Percentiles rank a stretch among this genome's conserved stretches.
These are phyloP conservation scores for Zygotorulaspora sp. DNA, from an alignment of 805 yeast genomes.

Conservation along the genomic window DNA sequence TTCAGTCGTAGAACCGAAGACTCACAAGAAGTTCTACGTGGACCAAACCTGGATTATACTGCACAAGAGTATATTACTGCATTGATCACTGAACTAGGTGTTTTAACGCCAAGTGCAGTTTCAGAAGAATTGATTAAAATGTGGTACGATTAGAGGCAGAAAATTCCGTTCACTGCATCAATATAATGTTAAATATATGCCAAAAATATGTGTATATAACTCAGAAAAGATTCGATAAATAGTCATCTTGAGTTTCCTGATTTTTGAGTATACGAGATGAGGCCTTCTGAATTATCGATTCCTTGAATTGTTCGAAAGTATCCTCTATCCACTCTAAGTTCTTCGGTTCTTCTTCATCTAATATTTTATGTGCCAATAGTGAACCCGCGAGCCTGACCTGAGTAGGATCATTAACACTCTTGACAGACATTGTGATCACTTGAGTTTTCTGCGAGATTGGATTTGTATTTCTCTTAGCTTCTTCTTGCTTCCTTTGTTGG, in stretches of 20 bases:
- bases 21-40: slow-evolving; percentile 36
- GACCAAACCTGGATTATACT: slow-evolving; percentile 81
- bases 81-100: slow-evolving; percentile 92
- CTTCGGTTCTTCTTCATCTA: slow-evolving; percentile 54
- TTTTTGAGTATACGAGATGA: slow-evolving; percentile 24
- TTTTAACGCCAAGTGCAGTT: slow-evolving; percentile 94
- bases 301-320: slow-evolving; percentile 32
- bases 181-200: slow-evolving; percentile 5
- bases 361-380: slow-evolving; percentile 54
- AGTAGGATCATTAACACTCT: slow-evolving; percentile 51
- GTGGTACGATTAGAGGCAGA: slow-evolving; percentile 76
- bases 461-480: slow-evolving; percentile 39
- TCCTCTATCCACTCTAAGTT: slow-evolving; percentile 45
- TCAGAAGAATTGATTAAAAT: slow-evolving; percentile 97
- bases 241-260: slow-evolving; percentile 24
- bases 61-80: slow-evolving; percentile 96
- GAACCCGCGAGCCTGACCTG: slow-evolving; percentile 68
- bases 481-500: slow-evolving; percentile 42
- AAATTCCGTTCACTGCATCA: not conserved
- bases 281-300: slow-evolving; percentile 22
- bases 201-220: slow-evolving; percentile 1
- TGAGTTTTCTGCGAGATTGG: slow-evolving; percentile 44
- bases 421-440: slow-evolving; percentile 75
- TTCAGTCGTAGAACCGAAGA: slow-evolving; percentile 34
- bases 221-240: slow-evolving; percentile 25